Base-by-base conservation (phyloP, 176 grass and related monocot genomes). In the Puya raimondii region DNA sequence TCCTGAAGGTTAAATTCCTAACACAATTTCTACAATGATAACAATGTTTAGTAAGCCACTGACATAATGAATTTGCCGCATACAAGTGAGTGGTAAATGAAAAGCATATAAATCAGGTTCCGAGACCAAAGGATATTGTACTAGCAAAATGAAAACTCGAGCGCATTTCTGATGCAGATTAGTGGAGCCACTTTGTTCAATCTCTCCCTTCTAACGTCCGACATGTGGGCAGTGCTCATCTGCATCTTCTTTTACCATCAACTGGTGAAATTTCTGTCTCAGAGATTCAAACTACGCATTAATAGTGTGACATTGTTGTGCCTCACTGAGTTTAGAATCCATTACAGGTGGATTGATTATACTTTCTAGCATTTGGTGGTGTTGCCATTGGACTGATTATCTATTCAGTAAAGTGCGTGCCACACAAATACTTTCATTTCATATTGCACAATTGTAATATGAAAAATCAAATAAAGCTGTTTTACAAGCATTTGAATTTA, bases 221-320 rank as follows among this genome's bases (percentile, higher is more conserved):
- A 85, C 13, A 80, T 80, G 77, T 85, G 77, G 82, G 77, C 77
- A 11, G 82, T 85, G 5, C 21, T 80, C 4, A 80, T 85, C 76
- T 65, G 77, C 58, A 51, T 71, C 15, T 79, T 75, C 75, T 84
- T 84, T 53, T 79, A 84, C 52, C 83, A 72, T 81, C 82, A 85
- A 71, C 56, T 59, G 71, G 71, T 83, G 3, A 27, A 49, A 23
- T 72, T 67, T 15, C 13, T 72, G 12, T 65, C 48, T 26, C 63
- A 9, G 1, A 23, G 2, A 14, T 16, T 66, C 25, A 25, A 22
- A 25, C 4, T 65, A 1, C 23, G 5, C 12, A 48, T 47, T 66
- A 66, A 12, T 14, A 48, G 25, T 42, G 47, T 67, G 12, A 12
- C 47, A 16, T 67, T 48, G 48, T 15, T 49, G 14, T 63, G 26